Evolutionary conservation across 352 stramenopile species (phyloP).

Genomic region (Globisporangium radiosum): DNA sequence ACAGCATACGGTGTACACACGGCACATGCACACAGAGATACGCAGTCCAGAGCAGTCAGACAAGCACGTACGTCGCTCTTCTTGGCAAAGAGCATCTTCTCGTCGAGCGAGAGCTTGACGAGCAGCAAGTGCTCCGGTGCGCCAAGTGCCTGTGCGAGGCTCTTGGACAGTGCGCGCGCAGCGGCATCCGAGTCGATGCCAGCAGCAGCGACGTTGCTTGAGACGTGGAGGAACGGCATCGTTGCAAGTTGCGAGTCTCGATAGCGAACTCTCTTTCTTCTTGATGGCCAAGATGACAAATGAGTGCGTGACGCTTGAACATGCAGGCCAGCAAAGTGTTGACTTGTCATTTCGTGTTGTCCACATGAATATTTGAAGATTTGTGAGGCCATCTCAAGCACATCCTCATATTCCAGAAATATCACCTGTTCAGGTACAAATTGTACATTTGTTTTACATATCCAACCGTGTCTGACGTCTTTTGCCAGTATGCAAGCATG

Average conservation of each 20-base stretch:
- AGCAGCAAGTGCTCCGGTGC: conserved; percentile 29
- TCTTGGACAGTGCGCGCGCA: conserved; percentile 31
- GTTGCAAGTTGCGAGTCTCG: background rate
- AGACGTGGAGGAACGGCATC: conserved; percentile 39
- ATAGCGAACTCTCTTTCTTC: background rate
- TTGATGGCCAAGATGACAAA: conserved; percentile 6
- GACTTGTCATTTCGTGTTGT: no score
- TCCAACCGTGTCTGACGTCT: no score
- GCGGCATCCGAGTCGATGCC: conserved; percentile 23
- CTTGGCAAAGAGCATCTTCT: conserved; percentile 25
- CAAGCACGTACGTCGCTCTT: conserved; percentile 16
- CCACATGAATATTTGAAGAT: no score
- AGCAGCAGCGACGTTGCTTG: conserved; percentile 31
- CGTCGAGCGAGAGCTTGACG: conserved; percentile 33
- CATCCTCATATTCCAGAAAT: no score
- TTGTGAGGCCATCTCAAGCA: no score
- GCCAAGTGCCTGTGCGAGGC: conserved; percentile 24
- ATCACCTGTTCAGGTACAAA: no score
- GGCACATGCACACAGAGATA: background rate
- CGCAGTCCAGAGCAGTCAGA: background rate
- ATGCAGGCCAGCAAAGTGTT: no score
- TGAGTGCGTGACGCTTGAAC: no score
- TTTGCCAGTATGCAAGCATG: no score
- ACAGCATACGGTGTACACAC: background rate
- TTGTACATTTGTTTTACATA: no score